These are phyloP conservation scores for Neltuma alba DNA, from an alignment of 306 rosid genomes.

Conservation along the genomic window DNA sequence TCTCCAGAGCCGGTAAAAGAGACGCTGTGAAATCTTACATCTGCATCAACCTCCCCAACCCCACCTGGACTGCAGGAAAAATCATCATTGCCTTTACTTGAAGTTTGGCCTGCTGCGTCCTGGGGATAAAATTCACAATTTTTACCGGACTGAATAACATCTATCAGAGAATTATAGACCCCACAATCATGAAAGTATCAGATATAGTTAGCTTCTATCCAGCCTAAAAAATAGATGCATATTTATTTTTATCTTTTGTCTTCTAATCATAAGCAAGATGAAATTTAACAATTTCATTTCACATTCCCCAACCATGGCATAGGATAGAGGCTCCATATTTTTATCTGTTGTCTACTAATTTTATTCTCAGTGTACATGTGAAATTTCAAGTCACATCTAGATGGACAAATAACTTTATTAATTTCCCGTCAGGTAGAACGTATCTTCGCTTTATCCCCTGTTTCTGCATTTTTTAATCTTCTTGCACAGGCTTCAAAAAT, in stretches of 20 bases:
- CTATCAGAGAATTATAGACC: conserved; percentile 32
- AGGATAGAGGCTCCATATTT: not conserved
- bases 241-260: no score
- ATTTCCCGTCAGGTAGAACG: not conserved
- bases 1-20: conserved; percentile 50
- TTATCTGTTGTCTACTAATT: not conserved
- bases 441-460: not conserved
- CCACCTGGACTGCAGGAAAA: conserved; percentile 45
- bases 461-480: not conserved
- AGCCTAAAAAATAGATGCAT: conserved; percentile 12
- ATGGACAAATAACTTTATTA: not conserved
- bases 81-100: conserved; percentile 49
- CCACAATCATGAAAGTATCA: conserved; percentile 14
- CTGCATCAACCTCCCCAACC: conserved; percentile 54
- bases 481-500: not conserved
- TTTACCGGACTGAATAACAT: conserved; percentile 32
- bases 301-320: not conserved
- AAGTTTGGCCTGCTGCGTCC: conserved; percentile 57
- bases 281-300: not conserved
- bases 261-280: not conserved
- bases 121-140: conserved; percentile 45
- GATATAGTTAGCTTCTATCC: conserved; percentile 12
- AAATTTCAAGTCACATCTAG: not conserved
- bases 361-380: not conserved
- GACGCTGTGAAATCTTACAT: conserved; percentile 42